A percentile compares a stretch with the other conserved stretches of the same genome.
Evolutionary conservation across 106 monocot species (phyloP).

Genomic region (Phalaenopsis aphrodite): DNA sequence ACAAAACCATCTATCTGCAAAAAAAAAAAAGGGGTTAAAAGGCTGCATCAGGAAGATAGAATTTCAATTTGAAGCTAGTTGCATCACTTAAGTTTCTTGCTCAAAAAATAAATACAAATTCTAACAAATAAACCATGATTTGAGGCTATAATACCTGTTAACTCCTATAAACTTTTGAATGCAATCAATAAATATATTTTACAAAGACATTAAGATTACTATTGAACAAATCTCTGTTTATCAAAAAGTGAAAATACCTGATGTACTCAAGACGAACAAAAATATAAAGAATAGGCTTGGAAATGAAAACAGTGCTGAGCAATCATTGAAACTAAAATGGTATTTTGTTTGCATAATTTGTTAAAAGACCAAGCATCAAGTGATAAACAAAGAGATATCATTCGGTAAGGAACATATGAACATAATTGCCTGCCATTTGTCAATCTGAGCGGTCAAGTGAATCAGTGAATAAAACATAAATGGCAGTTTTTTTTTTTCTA

Average conservation of each 20-base stretch:
- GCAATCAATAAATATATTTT: neutral
- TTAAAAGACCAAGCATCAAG: neutral
- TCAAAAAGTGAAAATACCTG: neutral
- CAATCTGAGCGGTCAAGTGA: neutral
- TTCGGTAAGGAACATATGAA: neutral
- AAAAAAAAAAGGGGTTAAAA: neutral
- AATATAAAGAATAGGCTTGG: neutral
- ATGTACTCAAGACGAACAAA: neutral
- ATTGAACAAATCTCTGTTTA: neutral
- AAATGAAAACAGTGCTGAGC: neutral
- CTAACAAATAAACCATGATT: slow-evolving; percentile 1
- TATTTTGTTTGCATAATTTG: neutral
- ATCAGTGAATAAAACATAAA: neutral
- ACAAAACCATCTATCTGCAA: slow-evolving; percentile 67
- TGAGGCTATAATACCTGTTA: neutral
- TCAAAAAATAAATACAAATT: neutral
- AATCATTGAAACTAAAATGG: neutral
- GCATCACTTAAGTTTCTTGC: neutral
- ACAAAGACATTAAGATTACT: neutral
- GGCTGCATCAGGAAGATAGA: neutral
- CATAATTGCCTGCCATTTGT: neutral
- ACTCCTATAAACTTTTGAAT: neutral
- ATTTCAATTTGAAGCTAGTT: neutral
- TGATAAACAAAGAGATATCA: neutral
- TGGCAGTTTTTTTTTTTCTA: neutral